Evolutionary conservation across 164 flowering plant genomes (phyloP).

Genomic region (Vitis amurensis): DNA sequence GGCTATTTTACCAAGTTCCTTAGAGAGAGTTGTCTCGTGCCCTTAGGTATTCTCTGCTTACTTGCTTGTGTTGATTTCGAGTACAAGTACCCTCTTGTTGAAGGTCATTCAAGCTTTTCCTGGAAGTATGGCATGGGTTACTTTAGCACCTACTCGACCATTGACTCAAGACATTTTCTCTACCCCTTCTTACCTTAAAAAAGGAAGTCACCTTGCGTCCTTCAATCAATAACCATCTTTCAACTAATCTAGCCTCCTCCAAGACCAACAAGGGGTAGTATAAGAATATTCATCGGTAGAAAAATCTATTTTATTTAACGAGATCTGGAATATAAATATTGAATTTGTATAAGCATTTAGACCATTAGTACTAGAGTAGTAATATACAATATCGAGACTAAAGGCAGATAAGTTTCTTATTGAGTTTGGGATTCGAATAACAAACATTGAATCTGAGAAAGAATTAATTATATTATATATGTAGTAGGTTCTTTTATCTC

Average conservation of each 20-base stretch:
- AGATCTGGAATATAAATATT: too few relatives aligned
- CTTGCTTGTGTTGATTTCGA: neutral
- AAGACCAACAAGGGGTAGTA: neutral
- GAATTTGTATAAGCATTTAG: too few relatives aligned
- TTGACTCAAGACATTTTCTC: neutral
- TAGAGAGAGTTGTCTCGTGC: neutral
- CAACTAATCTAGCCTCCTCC: neutral
- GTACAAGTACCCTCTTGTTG: slow-evolving; percentile 1
- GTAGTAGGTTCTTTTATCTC: too few relatives aligned
- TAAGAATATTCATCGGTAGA: neutral
- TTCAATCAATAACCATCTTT: neutral
- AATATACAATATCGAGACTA: too few relatives aligned
- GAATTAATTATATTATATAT: too few relatives aligned
- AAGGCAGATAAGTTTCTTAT: too few relatives aligned
- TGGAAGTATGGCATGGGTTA: too few relatives aligned
- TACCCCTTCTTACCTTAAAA: neutral
- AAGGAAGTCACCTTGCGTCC: neutral
- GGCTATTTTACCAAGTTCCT: neutral
- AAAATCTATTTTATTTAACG: too few relatives aligned
- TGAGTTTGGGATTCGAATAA: too few relatives aligned
- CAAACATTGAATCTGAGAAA: too few relatives aligned
- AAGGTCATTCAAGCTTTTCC: neutral
- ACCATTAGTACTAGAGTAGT: too few relatives aligned
- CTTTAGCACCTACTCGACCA: too few relatives aligned
- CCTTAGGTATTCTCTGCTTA: neutral